phyloP scores from a whole-genome alignment of 352 stramenopile species.

The Globisporangium uncinulatum region DNA sequence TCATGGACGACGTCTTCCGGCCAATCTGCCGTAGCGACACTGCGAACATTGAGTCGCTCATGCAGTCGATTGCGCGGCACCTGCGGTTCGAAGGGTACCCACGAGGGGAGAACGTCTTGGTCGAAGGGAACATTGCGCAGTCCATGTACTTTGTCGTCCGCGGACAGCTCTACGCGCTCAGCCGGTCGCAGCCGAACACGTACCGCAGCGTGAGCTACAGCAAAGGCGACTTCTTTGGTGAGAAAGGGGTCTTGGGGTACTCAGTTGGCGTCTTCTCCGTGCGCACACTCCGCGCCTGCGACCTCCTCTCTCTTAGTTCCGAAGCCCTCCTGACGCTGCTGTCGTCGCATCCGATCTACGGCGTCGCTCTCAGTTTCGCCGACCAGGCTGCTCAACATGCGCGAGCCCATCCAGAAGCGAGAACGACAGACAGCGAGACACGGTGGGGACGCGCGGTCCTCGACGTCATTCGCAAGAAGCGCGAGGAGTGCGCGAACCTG shows the following conservation, averaged over 20 bases:
- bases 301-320: slow-evolving; percentile 43
- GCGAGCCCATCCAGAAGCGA: slow-evolving; percentile 11
- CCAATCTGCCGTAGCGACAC: slow-evolving; percentile 24
- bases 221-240: slow-evolving; percentile 60
- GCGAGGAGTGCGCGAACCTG: slow-evolving; percentile 17
- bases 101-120: slow-evolving; percentile 44
- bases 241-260: slow-evolving; percentile 45
- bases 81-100: slow-evolving; percentile 63
- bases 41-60: slow-evolving; percentile 22
- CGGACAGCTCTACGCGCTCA: slow-evolving; percentile 32
- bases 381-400: slow-evolving; percentile 18
- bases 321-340: slow-evolving; percentile 39
- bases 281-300: slow-evolving; percentile 42
- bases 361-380: slow-evolving; percentile 37
- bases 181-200: slow-evolving; percentile 17
- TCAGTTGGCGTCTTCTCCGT: slow-evolving; percentile 46
- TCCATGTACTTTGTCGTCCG: slow-evolving; percentile 69
- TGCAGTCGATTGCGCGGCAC: slow-evolving; percentile 31
- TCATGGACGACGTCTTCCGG: slow-evolving; percentile 36
- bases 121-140: slow-evolving; percentile 59
- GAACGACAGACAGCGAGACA: slow-evolving; percentile 21
- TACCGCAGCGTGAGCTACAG: slow-evolving; percentile 21
- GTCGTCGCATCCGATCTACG: slow-evolving; percentile 30
- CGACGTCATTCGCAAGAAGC: slow-evolving; percentile 27
- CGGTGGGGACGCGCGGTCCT: slow-evolving; percentile 38